Conservation (phyloP, 208 protist species). For the Naegleria fowleri region DNA sequence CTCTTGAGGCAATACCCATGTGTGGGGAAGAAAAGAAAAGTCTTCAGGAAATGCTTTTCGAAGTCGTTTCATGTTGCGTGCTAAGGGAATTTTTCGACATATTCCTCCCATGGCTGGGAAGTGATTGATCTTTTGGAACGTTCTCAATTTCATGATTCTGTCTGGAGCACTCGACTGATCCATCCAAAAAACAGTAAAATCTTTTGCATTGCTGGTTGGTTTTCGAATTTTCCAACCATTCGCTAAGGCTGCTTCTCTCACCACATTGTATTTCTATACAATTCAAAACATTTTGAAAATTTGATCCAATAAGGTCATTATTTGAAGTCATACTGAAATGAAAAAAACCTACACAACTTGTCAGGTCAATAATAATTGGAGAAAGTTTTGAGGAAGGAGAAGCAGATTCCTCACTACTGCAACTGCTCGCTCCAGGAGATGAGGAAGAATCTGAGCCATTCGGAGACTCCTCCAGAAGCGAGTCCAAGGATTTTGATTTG, state of each 20-base stretch:
- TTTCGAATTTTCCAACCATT: neutral
- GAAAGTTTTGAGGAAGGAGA: neutral
- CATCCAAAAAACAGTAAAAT: slow-evolving; percentile 86
- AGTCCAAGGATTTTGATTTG: too few relatives aligned
- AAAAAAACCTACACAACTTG: neutral
- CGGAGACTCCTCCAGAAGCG: too few relatives aligned
- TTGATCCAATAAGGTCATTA: too few relatives aligned
- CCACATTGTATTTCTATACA: neutral
- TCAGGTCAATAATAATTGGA: neutral
- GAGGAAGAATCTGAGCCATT: neutral
- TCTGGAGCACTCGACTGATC: slow-evolving; percentile 80
- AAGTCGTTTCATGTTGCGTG: slow-evolving; percentile 74
- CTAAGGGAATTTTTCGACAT: slow-evolving; percentile 81
- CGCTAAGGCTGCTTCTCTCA: neutral
- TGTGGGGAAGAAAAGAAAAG: slow-evolving; percentile 76
- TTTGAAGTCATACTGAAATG: too few relatives aligned
- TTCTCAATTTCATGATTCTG: slow-evolving; percentile 67
- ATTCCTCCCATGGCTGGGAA: slow-evolving; percentile 87
- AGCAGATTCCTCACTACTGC: neutral
- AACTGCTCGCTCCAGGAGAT: neutral
- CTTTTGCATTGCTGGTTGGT: slow-evolving; percentile 43
- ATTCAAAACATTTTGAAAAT: neutral
- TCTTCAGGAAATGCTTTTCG: slow-evolving; percentile 64
- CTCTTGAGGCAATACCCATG: slow-evolving; percentile 54
- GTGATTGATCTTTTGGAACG: slow-evolving; percentile 90